Conservation (phyloP, 2,329 filamentous ascomycete species). For the Juglanconis sp. region DNA sequence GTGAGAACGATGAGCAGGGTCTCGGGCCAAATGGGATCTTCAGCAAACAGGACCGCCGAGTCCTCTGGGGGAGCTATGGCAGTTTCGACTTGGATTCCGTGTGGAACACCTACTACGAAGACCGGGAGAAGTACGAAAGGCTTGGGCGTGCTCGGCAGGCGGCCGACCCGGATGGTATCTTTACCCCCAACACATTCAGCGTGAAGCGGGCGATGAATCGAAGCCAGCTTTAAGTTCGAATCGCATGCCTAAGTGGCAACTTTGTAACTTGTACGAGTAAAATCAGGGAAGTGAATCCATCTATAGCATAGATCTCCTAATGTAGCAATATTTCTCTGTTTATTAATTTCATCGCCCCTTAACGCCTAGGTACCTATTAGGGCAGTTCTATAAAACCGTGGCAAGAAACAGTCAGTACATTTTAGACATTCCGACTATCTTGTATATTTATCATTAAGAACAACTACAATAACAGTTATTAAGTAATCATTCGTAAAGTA, state of each 20-base stretch:
- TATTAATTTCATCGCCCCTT: too few species aligned
- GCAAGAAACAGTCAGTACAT: too few species aligned
- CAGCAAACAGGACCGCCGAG: conserved; percentile 34
- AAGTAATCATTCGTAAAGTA: too few species aligned
- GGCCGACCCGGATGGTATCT: conserved; percentile 34
- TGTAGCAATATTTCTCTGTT: too few species aligned
- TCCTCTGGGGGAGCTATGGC: conserved; percentile 39
- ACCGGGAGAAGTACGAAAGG: conserved; percentile 31
- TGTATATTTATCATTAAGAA: too few species aligned
- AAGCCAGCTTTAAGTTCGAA: neutral
- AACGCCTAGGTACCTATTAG: too few species aligned
- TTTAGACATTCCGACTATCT: too few species aligned
- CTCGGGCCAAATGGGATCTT: conserved; percentile 28
- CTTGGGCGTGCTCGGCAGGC: conserved; percentile 27
- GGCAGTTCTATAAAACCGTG: too few species aligned
- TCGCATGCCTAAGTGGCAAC: neutral
- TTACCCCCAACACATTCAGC: conserved; percentile 34
- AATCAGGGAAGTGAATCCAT: too few species aligned
- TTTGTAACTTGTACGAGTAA: too few species aligned
- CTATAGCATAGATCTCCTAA: too few species aligned
- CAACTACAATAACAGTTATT: too few species aligned
- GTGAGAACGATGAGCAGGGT: conserved; percentile 33
- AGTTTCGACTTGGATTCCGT: conserved; percentile 32
- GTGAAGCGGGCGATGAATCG: neutral
- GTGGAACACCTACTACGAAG: conserved; percentile 35